Percentiles rank a stretch among this genome's conserved stretches.
These are phyloP conservation scores for Tylopilus sp. DNA, from an alignment of 768 basidiomycete species.

Conservation along the genomic window DNA sequence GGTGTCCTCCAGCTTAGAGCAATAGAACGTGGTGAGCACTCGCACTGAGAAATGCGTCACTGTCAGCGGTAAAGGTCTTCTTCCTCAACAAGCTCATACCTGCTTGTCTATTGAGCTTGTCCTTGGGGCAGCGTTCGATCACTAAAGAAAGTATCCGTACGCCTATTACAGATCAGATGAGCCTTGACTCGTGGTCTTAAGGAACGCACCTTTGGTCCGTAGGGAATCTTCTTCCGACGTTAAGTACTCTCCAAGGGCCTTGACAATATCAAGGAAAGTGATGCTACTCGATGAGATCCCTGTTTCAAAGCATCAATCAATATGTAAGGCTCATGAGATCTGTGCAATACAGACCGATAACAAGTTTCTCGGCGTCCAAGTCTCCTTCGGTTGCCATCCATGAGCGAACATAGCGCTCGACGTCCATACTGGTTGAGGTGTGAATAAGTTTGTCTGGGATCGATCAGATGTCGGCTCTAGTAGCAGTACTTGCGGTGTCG, in stretches of 20 bases:
- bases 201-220: conserved; percentile 68
- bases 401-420: conserved; percentile 58
- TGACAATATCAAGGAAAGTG: conserved; percentile 75
- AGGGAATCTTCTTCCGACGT: conserved; percentile 80
- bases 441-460: neutral
- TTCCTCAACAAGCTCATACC: conserved; percentile 46
- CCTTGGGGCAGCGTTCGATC: conserved; percentile 54
- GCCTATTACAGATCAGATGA: conserved; percentile 44
- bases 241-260: conserved; percentile 81
- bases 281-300: conserved; percentile 52
- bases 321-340: neutral
- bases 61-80: neutral
- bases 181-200: neutral
- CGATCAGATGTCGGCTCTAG: conserved; percentile 17
- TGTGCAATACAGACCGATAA: conserved; percentile 47
- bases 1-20: conserved; percentile 81
- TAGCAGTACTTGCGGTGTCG: too few species aligned
- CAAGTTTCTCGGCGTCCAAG: conserved; percentile 54
- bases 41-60: conserved; percentile 50
- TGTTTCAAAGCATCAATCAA: conserved; percentile 27
- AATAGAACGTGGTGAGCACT: conserved; percentile 80
- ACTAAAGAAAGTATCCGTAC: conserved; percentile 79
- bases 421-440: conserved; percentile 34
- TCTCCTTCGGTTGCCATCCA: conserved; percentile 69
- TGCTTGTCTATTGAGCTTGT: conserved; percentile 73